Conservation (phyloP, 805 yeast species). For the Kodamaea nitidulidarum region DNA sequence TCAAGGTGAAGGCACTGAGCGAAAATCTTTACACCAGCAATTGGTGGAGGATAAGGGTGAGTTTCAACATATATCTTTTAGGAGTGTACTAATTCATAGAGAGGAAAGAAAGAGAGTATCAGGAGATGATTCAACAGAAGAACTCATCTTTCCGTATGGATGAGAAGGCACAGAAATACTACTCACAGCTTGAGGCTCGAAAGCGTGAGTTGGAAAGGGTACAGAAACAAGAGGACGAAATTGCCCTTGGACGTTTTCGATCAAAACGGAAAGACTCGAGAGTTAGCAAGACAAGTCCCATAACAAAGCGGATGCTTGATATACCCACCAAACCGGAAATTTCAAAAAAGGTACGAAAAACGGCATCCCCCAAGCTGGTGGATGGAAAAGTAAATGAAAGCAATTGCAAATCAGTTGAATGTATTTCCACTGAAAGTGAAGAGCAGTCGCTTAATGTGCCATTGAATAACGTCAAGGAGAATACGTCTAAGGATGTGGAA, state of each 20-base stretch:
- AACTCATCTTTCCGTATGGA: constrained; percentile 42
- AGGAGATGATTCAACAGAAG: constrained; percentile 23
- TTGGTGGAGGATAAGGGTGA: constrained; percentile 37
- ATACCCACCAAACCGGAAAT: not conserved
- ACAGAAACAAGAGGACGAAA: constrained; percentile 9
- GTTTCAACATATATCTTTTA: constrained; percentile 11
- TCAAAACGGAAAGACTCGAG: not conserved
- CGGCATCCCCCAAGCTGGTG: too few species aligned
- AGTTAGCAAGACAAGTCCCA: not conserved
- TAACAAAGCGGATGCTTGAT: not conserved
- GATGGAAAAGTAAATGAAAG: not conserved
- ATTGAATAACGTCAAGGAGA: too few species aligned
- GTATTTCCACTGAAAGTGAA: too few species aligned
- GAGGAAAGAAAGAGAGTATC: constrained; percentile 30
- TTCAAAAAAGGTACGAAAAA: not conserved
- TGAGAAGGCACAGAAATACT: constrained; percentile 34
- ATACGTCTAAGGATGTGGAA: too few species aligned
- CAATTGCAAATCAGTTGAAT: too few species aligned
- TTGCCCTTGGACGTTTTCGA: constrained; percentile 2
- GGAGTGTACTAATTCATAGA: constrained; percentile 21
- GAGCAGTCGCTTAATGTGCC: too few species aligned
- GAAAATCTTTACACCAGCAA: constrained; percentile 43
- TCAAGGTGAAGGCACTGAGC: constrained; percentile 18
- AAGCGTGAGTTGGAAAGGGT: constrained; percentile 20
- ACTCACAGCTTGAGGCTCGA: constrained; percentile 19